Conservation (phyloP, 169 alveolate genomes). For the Plasmodium billcollinsi region DNA sequence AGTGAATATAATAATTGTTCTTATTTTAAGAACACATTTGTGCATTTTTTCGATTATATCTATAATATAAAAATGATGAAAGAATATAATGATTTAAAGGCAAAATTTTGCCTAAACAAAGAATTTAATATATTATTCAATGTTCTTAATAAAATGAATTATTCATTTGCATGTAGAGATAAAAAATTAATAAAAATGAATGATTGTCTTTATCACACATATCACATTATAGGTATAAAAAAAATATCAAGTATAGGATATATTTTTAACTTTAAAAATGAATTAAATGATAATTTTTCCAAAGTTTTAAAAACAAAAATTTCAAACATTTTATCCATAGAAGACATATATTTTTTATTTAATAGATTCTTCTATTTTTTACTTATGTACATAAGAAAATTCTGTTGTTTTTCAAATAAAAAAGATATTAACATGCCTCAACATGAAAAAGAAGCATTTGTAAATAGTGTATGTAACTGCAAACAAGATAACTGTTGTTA, state of each 20-base stretch:
- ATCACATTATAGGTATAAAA: conserved; percentile 71
- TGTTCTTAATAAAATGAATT: conserved; percentile 48
- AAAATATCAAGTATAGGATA: conserved; percentile 43
- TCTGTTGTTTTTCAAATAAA: conserved; percentile 45
- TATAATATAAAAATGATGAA: conserved; percentile 68
- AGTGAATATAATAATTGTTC: conserved; percentile 8
- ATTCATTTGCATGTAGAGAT: conserved; percentile 43
- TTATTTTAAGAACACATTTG: conserved; percentile 7
- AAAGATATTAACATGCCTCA: not conserved
- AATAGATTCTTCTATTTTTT: conserved; percentile 61
- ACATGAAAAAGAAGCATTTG: not conserved
- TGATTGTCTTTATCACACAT: conserved; percentile 62
- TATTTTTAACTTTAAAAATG: conserved; percentile 59
- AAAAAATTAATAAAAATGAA: conserved; percentile 72
- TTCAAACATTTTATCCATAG: conserved; percentile 36
- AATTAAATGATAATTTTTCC: conserved; percentile 57
- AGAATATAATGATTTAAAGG: conserved; percentile 44
- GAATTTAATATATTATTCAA: conserved; percentile 19
- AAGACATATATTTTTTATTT: conserved; percentile 61
- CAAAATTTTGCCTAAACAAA: conserved; percentile 1
- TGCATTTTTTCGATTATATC: conserved; percentile 45
- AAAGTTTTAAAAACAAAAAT: conserved; percentile 69
- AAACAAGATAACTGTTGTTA: conserved; percentile 45
- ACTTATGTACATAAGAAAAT: conserved; percentile 29
- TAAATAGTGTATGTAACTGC: conserved; percentile 20